Evolutionary conservation across 2,329 filamentous ascomycete genomes (phyloP).

Genomic region (Aureobasidium pullulans): DNA sequence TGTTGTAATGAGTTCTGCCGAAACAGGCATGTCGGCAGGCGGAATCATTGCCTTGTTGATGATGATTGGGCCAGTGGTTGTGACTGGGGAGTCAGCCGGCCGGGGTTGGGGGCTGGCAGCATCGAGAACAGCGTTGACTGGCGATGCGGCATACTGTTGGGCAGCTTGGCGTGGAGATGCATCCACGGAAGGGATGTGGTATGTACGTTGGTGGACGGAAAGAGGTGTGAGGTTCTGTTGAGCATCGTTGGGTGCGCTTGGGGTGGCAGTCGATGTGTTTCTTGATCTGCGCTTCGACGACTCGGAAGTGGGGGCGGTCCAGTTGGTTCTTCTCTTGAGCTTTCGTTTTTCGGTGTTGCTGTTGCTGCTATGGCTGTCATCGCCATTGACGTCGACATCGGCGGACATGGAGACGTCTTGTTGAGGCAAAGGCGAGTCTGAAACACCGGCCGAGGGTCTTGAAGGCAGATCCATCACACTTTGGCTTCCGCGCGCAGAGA

Average conservation of each 20-base stretch:
- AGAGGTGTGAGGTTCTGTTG: background rate
- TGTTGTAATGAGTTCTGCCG: background rate
- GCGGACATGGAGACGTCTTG: background rate
- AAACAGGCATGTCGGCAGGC: background rate
- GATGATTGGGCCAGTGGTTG: background rate
- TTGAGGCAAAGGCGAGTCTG: background rate
- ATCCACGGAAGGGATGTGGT: background rate
- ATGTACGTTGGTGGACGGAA: background rate
- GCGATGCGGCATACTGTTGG: background rate
- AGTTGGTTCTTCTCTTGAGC: background rate
- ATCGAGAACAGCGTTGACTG: background rate
- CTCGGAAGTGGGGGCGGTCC: background rate
- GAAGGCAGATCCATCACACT: background rate
- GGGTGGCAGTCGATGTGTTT: background rate
- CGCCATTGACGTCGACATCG: background rate
- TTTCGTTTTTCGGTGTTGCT: background rate
- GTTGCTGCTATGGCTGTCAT: too few relatives aligned
- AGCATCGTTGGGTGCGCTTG: too few relatives aligned
- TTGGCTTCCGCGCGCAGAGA: background rate
- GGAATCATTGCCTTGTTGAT: background rate
- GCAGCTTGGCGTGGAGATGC: background rate
- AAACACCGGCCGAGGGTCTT: background rate
- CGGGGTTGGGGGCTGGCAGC: background rate
- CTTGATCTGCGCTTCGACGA: background rate
- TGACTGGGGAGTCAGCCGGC: background rate